Evolutionary conservation across 2,329 filamentous ascomycete species (phyloP).

Genomic region (Pseudocercospora cruenta): DNA sequence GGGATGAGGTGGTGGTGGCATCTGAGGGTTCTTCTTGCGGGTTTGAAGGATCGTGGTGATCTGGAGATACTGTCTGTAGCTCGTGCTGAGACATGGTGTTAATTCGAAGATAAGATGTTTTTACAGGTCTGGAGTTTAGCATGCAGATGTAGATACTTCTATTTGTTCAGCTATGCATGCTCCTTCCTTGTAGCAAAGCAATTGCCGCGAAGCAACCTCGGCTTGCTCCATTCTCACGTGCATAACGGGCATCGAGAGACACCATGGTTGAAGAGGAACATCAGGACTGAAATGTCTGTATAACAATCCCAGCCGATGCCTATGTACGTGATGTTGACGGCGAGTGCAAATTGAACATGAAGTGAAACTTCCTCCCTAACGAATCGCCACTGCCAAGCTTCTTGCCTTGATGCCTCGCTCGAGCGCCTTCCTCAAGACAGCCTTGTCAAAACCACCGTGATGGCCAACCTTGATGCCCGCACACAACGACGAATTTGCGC

Average conservation of each 20-base stretch:
- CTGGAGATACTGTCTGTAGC: background rate
- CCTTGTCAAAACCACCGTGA: background rate
- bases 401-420: background rate
- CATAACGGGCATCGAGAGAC: too few species aligned
- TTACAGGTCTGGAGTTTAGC: background rate
- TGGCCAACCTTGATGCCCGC: background rate
- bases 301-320: too few species aligned
- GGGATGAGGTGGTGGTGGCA: constrained; percentile 13
- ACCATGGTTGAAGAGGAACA: too few species aligned
- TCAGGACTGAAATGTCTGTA: too few species aligned
- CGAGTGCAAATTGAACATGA: too few species aligned
- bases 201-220: background rate
- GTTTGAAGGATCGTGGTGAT: background rate
- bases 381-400: background rate
- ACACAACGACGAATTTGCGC: background rate
- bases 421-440: background rate
- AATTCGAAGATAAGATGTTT: background rate
- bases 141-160: background rate
- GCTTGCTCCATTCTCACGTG: background rate
- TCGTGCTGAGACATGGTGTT: background rate
- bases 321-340: too few species aligned
- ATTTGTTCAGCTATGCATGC: too few species aligned
- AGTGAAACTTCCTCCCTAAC: too few species aligned
- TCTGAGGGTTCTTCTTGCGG: background rate
- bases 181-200: background rate